phyloP scores from a whole-genome alignment of 352 stramenopile species.

The Globisporangium nunn region DNA sequence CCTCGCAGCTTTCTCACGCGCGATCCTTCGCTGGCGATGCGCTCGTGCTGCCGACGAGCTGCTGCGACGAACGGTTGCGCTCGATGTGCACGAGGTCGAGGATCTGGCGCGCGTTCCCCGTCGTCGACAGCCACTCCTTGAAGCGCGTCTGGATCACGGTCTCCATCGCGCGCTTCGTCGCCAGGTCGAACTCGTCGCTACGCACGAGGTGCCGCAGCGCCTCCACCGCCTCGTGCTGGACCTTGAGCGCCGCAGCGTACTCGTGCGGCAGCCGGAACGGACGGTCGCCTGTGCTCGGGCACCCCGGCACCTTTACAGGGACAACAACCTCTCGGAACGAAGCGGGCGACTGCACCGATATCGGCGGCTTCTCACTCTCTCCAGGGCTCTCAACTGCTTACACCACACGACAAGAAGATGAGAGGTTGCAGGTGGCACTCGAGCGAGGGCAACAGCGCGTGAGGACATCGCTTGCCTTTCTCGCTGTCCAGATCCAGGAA shows the following conservation, averaged over 20 bases:
- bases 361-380: conserved; percentile 44
- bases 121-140: conserved; percentile 85
- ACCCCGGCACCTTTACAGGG: conserved; percentile 47
- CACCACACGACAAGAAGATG: not conserved
- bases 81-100: conserved; percentile 85
- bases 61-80: conserved; percentile 18
- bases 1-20: not conserved
- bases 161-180: conserved; percentile 76
- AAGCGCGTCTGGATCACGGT: conserved; percentile 77
- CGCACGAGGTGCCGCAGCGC: conserved; percentile 58
- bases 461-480: conserved; percentile 25
- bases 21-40: conserved; percentile 13
- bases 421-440: not conserved
- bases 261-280: conserved; percentile 75
- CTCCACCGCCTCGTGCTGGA: conserved; percentile 74
- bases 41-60: conserved; percentile 3
- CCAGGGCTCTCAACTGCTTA: conserved; percentile 22
- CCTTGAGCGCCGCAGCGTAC: conserved; percentile 55
- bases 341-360: conserved; percentile 49
- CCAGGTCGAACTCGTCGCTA: conserved; percentile 76
- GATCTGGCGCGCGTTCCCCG: conserved; percentile 84
- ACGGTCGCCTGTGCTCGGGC: conserved; percentile 31
- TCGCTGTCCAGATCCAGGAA: conserved; percentile 70
- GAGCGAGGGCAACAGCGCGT: not conserved
- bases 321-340: conserved; percentile 65